Evolutionary conservation across 805 yeast species (phyloP).

Genomic region (Barnettozyma vustinii): DNA sequence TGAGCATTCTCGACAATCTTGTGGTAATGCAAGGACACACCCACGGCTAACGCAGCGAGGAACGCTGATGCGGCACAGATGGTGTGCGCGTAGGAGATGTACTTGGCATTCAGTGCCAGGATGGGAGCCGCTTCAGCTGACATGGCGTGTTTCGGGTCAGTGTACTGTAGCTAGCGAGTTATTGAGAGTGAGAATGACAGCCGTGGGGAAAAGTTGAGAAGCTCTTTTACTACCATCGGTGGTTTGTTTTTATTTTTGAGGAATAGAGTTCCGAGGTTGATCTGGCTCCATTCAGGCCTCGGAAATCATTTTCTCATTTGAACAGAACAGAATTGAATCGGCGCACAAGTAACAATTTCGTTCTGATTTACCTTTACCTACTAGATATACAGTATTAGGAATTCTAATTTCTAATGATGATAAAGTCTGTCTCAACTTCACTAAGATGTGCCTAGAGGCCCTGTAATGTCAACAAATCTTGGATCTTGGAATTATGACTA

Average conservation of each 20-base stretch:
- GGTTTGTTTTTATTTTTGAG: background rate
- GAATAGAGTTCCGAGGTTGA: background rate
- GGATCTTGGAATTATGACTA: no score
- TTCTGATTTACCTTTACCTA: no score
- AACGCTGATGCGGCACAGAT: conserved; percentile 71
- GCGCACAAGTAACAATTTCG: no score
- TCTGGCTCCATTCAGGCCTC: no score
- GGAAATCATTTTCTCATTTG: background rate
- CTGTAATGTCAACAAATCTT: no score
- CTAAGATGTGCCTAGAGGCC: no score
- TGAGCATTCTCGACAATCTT: conserved; percentile 85
- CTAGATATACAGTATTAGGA: no score
- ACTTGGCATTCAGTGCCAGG: conserved; percentile 52
- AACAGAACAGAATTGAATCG: no score
- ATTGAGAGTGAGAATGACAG: background rate
- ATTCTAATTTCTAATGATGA: no score
- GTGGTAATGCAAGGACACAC: conserved; percentile 71
- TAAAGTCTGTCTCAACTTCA: no score
- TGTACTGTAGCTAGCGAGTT: background rate
- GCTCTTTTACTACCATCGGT: background rate
- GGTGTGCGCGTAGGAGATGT: conserved; percentile 69
- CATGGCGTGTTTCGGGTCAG: background rate
- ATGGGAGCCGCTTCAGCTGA: conserved; percentile 11
- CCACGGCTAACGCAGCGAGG: conserved; percentile 65
- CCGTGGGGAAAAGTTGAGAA: background rate